Conservation (phyloP, 108 stramenopile species). For the Stephanodiscus minutulus region DNA sequence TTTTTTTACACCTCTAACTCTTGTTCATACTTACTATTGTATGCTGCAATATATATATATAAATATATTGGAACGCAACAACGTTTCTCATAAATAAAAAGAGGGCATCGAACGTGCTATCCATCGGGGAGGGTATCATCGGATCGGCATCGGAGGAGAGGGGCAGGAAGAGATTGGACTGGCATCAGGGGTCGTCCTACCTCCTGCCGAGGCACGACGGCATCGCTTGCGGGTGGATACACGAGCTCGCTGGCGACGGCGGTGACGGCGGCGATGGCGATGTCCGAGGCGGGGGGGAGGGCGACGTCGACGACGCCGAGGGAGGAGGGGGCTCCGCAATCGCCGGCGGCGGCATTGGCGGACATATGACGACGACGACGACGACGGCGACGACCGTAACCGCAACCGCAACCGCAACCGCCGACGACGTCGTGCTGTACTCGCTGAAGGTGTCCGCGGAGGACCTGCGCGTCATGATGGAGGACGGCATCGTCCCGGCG, state of each 20-base stretch:
- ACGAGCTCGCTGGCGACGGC: slow-evolving; percentile 6
- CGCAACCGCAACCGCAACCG: no score
- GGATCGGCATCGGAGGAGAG: slow-evolving; percentile 69
- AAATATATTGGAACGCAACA: no score
- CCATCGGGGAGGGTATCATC: slow-evolving; percentile 73
- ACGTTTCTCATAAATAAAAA: neutral
- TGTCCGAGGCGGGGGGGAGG: neutral
- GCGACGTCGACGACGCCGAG: slow-evolving; percentile 1
- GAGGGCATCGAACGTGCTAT: slow-evolving; percentile 39
- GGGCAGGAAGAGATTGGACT: slow-evolving; percentile 43
- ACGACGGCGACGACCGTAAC: neutral
- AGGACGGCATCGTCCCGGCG: no score
- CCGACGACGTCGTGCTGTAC: neutral
- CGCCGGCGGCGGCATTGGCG: no score
- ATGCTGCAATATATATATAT: no score
- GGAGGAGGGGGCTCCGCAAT: neutral
- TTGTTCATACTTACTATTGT: neutral
- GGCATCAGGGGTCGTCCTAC: slow-evolving; percentile 56
- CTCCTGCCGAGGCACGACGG: slow-evolving; percentile 57
- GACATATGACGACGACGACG: neutral
- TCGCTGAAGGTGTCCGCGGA: slow-evolving; percentile 1
- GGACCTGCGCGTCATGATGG: neutral
- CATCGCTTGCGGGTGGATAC: slow-evolving; percentile 73
- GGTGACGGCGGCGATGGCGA: neutral
- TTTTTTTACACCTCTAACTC: neutral